Evolutionary conservation across 768 basidiomycete genomes (phyloP).

Genomic region (Lactifluus volemus): DNA sequence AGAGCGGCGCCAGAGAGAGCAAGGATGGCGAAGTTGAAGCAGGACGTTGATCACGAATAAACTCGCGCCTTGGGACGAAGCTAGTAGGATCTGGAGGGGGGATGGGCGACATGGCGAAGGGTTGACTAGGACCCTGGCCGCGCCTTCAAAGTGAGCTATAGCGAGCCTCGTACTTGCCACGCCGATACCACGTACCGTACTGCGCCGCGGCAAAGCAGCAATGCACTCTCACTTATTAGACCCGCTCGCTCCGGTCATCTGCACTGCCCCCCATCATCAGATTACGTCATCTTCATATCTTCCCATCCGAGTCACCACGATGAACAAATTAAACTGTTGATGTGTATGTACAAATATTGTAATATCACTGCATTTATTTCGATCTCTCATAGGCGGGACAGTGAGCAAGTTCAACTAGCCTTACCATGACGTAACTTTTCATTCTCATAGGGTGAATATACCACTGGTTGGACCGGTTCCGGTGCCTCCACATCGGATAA

Average conservation of each 20-base stretch:
- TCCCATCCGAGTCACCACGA: neutral
- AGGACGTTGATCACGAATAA: slow-evolving; percentile 49
- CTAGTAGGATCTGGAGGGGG: slow-evolving; percentile 34
- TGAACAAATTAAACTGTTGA: slow-evolving; percentile 50
- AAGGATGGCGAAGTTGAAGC: slow-evolving; percentile 54
- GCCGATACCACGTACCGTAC: slow-evolving; percentile 14
- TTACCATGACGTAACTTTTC: neutral
- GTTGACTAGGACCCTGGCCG: slow-evolving; percentile 17
- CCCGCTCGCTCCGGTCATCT: neutral
- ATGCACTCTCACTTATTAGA: neutral
- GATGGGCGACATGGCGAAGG: slow-evolving; percentile 13
- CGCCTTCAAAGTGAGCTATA: slow-evolving; percentile 7
- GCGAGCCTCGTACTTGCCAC: slow-evolving; percentile 8
- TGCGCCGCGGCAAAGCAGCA: neutral
- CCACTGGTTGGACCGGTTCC: slow-evolving; percentile 87
- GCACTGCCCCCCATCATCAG: neutral
- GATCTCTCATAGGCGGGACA: slow-evolving; percentile 36
- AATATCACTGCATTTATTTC: neutral
- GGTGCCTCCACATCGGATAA: slow-evolving; percentile 95
- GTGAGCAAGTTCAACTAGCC: slow-evolving; percentile 23
- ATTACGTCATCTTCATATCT: neutral
- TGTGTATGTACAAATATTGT: slow-evolving; percentile 49
- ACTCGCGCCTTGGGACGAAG: slow-evolving; percentile 66
- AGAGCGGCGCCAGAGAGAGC: slow-evolving; percentile 56
- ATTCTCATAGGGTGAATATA: slow-evolving; percentile 66